phyloP scores from a whole-genome alignment of 441 rosid species.

The Kokia cookei region DNA sequence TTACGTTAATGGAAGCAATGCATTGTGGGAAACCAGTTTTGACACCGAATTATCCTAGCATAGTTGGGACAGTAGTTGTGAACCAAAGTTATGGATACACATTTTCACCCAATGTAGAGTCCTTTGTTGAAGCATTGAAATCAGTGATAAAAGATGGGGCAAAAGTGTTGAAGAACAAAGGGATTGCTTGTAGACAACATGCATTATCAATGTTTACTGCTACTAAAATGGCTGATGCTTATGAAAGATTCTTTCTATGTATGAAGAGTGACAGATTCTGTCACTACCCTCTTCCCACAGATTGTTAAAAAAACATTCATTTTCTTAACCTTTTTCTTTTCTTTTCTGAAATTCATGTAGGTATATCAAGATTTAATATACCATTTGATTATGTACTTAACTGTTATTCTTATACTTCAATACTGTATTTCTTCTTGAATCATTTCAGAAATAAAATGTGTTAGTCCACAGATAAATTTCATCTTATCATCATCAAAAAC shows the following conservation, averaged over 20 bases:
- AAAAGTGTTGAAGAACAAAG: slow-evolving; percentile 38
- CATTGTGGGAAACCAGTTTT: slow-evolving; percentile 62
- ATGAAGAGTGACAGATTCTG: slow-evolving; percentile 50
- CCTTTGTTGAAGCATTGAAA: slow-evolving; percentile 52
- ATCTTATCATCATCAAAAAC: background rate
- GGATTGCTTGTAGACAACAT: slow-evolving; percentile 37
- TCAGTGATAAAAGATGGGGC: slow-evolving; percentile 44
- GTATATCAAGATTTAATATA: slow-evolving; percentile 1
- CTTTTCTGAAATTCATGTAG: background rate
- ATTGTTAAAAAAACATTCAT: slow-evolving; percentile 15
- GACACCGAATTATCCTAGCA: slow-evolving; percentile 66
- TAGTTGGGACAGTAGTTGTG: slow-evolving; percentile 58
- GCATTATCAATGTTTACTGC: slow-evolving; percentile 57
- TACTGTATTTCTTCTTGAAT: background rate
- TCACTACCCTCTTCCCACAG: slow-evolving; percentile 41
- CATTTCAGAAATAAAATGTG: background rate
- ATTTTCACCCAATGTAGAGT: slow-evolving; percentile 61
- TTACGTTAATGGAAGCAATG: slow-evolving; percentile 29
- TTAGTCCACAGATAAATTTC: background rate
- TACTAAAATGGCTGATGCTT: slow-evolving; percentile 59
- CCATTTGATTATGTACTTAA: background rate
- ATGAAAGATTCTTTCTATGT: slow-evolving; percentile 70
- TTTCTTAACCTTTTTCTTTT: background rate
- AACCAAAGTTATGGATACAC: slow-evolving; percentile 49
- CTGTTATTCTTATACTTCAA: background rate